These are phyloP conservation scores for Phytopythium vexans DNA, from an alignment of 352 stramenopile species.

Conservation along the genomic window DNA sequence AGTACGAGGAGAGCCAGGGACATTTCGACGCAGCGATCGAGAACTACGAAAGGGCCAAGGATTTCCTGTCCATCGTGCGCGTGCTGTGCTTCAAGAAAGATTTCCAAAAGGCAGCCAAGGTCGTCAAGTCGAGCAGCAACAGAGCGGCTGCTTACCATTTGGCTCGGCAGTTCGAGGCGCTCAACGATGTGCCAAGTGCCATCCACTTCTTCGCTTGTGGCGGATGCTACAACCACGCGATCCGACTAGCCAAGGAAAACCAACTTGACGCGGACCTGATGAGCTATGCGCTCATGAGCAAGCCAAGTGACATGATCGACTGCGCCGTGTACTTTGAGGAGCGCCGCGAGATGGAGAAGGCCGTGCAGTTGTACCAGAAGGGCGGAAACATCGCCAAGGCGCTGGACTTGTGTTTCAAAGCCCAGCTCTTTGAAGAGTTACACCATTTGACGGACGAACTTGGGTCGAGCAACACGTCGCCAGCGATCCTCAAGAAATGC, in stretches of 20 bases:
- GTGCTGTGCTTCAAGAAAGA: conserved; percentile 91
- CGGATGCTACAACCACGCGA: conserved; percentile 92
- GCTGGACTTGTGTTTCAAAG: conserved; percentile 92
- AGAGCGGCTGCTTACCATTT: conserved; percentile 82
- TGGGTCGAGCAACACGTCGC: conserved; percentile 55
- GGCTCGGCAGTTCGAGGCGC: conserved; percentile 82
- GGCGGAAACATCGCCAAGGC: conserved; percentile 88
- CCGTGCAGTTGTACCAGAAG: conserved; percentile 93
- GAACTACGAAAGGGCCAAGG: conserved; percentile 86
- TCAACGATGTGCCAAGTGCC: conserved; percentile 79
- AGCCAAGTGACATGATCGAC: conserved; percentile 84
- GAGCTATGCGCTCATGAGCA: conserved; percentile 89
- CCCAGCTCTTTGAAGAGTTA: conserved; percentile 85
- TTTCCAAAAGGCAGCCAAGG: conserved; percentile 75
- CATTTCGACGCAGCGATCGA: conserved; percentile 86
- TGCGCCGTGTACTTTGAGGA: conserved; percentile 91
- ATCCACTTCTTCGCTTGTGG: conserved; percentile 91
- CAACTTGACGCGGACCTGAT: conserved; percentile 90
- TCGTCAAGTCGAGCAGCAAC: conserved; percentile 81
- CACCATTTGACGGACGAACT: conserved; percentile 86
- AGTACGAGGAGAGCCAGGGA: conserved; percentile 91
- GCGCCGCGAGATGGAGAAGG: conserved; percentile 92
- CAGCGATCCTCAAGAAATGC: conserved; percentile 87
- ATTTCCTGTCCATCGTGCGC: conserved; percentile 90
- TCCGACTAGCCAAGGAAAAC: conserved; percentile 89